phyloP scores from a whole-genome alignment of 225 moss, liverwort and hornwort genomes.

The Pseudisothecium myosuroides region DNA sequence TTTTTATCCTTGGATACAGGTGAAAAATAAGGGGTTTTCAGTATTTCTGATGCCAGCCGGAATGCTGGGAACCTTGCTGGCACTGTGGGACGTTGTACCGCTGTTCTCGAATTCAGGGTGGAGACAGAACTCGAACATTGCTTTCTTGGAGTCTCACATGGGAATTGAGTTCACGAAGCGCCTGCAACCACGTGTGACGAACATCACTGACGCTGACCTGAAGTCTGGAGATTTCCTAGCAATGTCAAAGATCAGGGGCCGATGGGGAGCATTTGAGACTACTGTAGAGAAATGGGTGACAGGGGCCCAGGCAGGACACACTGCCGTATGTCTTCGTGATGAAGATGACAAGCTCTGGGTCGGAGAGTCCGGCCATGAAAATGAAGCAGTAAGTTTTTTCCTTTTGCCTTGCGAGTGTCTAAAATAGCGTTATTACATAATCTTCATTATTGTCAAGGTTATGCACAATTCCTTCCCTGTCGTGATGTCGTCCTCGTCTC shows the following conservation, averaged over 20 bases:
- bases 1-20: conserved; percentile 13
- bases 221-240: conserved; percentile 61
- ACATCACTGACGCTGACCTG: conserved; percentile 34
- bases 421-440: not conserved
- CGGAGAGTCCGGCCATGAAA: conserved; percentile 65
- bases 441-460: not conserved
- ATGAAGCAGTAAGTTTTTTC: conserved; percentile 31
- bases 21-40: conserved; percentile 56
- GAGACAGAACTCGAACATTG: conserved; percentile 54
- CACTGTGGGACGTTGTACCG: conserved; percentile 57
- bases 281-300: conserved; percentile 68
- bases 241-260: conserved; percentile 57
- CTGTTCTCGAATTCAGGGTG: conserved; percentile 54
- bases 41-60: conserved; percentile 71
- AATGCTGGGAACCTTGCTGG: conserved; percentile 54
- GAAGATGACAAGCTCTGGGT: conserved; percentile 63
- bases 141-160: conserved; percentile 54
- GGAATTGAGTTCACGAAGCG: conserved; percentile 47
- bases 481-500: not conserved
- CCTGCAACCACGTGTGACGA: conserved; percentile 33
- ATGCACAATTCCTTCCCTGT: not conserved
- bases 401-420: not conserved
- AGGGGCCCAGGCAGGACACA: conserved; percentile 64
- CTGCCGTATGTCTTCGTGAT: conserved; percentile 59
- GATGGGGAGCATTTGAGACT: conserved; percentile 77